phyloP scores from a whole-genome alignment of 257 asterid species.

The Solanum piurae region DNA sequence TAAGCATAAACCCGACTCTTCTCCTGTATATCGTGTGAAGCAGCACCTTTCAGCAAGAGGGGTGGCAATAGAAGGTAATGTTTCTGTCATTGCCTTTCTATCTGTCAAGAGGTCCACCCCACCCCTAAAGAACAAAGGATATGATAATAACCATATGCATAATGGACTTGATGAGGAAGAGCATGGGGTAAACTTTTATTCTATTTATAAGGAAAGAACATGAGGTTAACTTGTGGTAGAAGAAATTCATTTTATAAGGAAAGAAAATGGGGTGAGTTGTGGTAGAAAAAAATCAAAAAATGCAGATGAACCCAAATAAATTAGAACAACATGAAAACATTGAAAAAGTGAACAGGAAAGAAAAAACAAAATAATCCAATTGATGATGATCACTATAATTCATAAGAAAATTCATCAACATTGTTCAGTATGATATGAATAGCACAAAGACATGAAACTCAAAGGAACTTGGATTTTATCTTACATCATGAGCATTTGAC shows the following conservation, averaged over 20 bases:
- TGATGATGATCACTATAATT: background rate
- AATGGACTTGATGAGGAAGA: background rate
- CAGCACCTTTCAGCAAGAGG: background rate
- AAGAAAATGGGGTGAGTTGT: background rate
- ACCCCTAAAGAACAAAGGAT: background rate
- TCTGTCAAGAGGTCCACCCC: background rate
- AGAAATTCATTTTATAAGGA: background rate
- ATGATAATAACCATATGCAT: background rate
- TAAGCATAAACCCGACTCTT: background rate
- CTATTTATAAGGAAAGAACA: background rate
- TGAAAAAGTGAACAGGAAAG: background rate
- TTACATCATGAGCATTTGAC: conserved; percentile 38
- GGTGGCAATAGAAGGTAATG: background rate
- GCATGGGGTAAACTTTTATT: background rate
- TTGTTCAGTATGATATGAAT: background rate
- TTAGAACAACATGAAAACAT: background rate
- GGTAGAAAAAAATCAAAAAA: background rate
- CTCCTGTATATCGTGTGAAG: background rate
- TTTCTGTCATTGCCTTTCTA: background rate
- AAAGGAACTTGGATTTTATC: conserved; percentile 15
- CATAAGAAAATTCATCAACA: background rate
- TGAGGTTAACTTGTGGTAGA: background rate
- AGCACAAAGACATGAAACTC: background rate
- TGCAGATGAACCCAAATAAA: background rate
- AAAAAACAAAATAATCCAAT: background rate